Conservation (phyloP, 2,329 filamentous ascomycete species). For the Clarireedia homoeocarpa region DNA sequence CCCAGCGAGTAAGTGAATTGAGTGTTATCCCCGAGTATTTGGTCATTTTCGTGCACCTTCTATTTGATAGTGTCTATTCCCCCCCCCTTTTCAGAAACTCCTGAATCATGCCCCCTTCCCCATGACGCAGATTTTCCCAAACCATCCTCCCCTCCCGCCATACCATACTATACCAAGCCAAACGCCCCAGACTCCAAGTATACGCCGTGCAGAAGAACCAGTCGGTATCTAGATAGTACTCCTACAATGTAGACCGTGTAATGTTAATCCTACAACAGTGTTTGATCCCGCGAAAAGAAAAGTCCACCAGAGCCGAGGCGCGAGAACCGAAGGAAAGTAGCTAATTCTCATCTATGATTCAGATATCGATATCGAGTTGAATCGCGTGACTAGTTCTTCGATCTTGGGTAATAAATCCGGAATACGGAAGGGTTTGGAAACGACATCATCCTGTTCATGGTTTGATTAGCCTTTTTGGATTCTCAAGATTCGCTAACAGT, state of each 20-base stretch:
- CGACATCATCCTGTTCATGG: conserved; percentile 54
- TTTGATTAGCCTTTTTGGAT: conserved; percentile 14
- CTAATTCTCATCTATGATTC: neutral
- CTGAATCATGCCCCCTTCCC: too few species aligned
- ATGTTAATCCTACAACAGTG: too few species aligned
- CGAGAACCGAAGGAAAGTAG: neutral
- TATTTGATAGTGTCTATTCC: too few species aligned
- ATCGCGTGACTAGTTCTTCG: conserved; percentile 35
- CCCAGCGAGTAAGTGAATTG: too few species aligned
- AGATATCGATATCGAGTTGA: neutral
- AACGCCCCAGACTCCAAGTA: neutral
- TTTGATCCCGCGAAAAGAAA: too few species aligned
- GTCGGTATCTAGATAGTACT: neutral
- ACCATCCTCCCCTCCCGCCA: neutral
- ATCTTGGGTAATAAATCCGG: conserved; percentile 63
- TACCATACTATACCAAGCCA: neutral
- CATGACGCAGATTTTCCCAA: neutral
- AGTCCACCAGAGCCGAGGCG: too few species aligned
- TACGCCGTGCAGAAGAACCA: neutral
- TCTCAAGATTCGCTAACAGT: too few species aligned
- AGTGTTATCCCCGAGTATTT: too few species aligned
- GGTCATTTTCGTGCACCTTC: too few species aligned
- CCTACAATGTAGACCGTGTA: too few species aligned
- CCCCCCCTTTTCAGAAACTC: too few species aligned
- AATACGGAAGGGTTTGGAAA: conserved; percentile 74